Percentiles rank a stretch among this genome's conserved stretches.
Evolutionary conservation across 2,329 filamentous ascomycete species (phyloP).

Genomic region (Graphilbum ipis-grandicollis): DNA sequence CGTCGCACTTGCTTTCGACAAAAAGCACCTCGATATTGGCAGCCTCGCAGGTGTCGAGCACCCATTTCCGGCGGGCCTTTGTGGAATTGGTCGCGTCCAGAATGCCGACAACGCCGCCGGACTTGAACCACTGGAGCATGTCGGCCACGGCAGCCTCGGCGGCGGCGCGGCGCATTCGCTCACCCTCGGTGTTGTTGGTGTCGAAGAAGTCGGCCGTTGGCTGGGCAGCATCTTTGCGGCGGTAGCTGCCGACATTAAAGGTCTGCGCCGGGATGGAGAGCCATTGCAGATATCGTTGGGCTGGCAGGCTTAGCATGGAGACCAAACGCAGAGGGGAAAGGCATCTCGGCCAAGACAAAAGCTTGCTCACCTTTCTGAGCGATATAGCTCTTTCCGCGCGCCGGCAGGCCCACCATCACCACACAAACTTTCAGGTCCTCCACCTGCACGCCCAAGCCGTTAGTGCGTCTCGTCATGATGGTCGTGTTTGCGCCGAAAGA

Average conservation of each 20-base stretch:
- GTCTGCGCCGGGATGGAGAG: slow-evolving; percentile 84
- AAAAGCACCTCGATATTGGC: slow-evolving; percentile 82
- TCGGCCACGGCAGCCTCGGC: slow-evolving; percentile 84
- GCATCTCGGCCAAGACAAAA: too few relatives aligned
- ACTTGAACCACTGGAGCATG: slow-evolving; percentile 84
- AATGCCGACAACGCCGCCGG: slow-evolving; percentile 81
- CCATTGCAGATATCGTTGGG: slow-evolving; percentile 90
- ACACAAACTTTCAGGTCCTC: slow-evolving; percentile 96
- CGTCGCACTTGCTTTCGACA: slow-evolving; percentile 92
- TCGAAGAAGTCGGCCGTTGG: slow-evolving; percentile 94
- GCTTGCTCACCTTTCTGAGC: slow-evolving; percentile 96
- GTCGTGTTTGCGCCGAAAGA: background rate
- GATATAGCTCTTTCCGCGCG: slow-evolving; percentile 91
- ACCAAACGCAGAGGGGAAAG: background rate
- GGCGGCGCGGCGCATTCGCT: slow-evolving; percentile 71
- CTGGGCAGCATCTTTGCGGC: slow-evolving; percentile 74
- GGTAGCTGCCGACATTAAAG: slow-evolving; percentile 96
- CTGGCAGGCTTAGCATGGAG: slow-evolving; percentile 22
- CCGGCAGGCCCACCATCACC: slow-evolving; percentile 94
- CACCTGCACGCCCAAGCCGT: slow-evolving; percentile 63
- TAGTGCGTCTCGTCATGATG: slow-evolving; percentile 32
- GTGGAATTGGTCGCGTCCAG: slow-evolving; percentile 96
- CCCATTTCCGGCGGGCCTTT: slow-evolving; percentile 77
- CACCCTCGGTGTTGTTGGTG: slow-evolving; percentile 73
- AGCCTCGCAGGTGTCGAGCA: slow-evolving; percentile 58